Conservation (phyloP, 2,329 filamentous ascomycete species). For the Claviceps cyperi region DNA sequence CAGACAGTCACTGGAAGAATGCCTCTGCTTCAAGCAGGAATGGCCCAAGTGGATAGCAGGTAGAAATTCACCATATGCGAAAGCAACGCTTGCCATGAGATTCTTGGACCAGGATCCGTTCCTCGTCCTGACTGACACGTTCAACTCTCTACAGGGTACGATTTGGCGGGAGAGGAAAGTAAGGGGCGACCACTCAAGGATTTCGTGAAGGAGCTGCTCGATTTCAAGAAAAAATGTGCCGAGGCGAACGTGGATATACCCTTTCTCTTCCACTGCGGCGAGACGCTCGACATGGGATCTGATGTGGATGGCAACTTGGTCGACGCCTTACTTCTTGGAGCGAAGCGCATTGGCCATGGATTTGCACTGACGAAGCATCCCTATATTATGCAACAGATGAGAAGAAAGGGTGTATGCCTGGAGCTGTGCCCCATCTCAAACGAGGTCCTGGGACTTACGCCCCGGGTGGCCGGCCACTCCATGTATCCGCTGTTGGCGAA, state of each 20-base stretch:
- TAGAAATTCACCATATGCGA: conserved; percentile 12
- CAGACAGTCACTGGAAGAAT: conserved; percentile 40
- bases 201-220: conserved; percentile 39
- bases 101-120: background rate
- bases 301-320: conserved; percentile 53
- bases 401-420: conserved; percentile 48
- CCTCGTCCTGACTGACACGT: background rate
- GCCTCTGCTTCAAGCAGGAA: conserved; percentile 41
- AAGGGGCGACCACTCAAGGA: conserved; percentile 43
- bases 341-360: conserved; percentile 61
- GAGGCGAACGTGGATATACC: conserved; percentile 41
- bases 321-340: conserved; percentile 49
- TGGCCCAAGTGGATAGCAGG: conserved; percentile 50
- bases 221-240: conserved; percentile 39
- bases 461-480: conserved; percentile 48
- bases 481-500: conserved; percentile 57
- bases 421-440: conserved; percentile 68
- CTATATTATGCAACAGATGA: conserved; percentile 51
- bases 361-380: conserved; percentile 56
- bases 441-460: conserved; percentile 56
- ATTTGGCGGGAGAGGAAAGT: conserved; percentile 55
- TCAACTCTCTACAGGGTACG: conserved; percentile 36
- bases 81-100: background rate
- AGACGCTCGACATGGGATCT: conserved; percentile 53
- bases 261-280: conserved; percentile 64